Conservation (phyloP, 768 basidiomycete genomes). For the Russula compacta region DNA sequence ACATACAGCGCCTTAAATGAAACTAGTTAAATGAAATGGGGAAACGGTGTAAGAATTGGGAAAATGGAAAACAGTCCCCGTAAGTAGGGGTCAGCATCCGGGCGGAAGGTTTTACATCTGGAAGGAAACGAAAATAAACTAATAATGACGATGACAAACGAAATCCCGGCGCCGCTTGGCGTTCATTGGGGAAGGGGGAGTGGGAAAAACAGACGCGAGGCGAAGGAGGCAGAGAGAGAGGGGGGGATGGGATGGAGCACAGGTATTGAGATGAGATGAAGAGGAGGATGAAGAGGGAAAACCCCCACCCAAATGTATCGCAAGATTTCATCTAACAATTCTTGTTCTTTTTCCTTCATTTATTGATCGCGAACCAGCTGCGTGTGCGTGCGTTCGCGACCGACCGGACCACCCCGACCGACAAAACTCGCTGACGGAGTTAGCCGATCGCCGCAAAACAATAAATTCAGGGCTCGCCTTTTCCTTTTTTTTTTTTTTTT, state of each 20-base stretch:
- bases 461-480: constrained; percentile 13
- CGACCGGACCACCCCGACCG: background rate
- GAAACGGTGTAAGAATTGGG: background rate
- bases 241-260: too few species aligned
- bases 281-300: too few species aligned
- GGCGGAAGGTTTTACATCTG: background rate
- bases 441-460: constrained; percentile 5
- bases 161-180: background rate
- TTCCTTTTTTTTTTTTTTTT: too few species aligned
- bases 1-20: background rate
- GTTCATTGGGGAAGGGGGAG: background rate
- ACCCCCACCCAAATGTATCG: too few species aligned
- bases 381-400: too few species aligned
- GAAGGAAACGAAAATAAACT: too few species aligned
- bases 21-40: background rate
- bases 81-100: background rate
- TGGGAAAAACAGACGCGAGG: too few species aligned
- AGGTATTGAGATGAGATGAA: background rate
- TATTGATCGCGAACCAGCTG: background rate
- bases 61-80: background rate
- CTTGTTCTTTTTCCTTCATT: too few species aligned
- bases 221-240: too few species aligned
- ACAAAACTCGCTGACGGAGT: background rate
- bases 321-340: too few species aligned
- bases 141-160: background rate